Evolutionary conservation across 1,284 basidiomycete genomes (phyloP).

Genomic region (Moniliophthora roreri): DNA sequence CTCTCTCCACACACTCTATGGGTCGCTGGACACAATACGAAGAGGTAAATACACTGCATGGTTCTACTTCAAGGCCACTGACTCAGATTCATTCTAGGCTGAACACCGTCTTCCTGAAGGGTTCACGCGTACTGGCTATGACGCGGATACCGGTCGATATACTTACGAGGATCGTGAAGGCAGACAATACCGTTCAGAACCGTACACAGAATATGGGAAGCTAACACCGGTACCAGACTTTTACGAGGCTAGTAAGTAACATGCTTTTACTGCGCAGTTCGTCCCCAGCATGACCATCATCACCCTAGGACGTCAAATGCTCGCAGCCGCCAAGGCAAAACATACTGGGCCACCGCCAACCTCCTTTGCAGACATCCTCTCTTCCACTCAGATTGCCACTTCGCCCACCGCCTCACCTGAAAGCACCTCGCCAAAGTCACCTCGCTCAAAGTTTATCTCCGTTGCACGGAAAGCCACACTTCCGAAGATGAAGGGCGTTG

Average conservation of each 20-base stretch:
- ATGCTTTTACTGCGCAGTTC: not conserved
- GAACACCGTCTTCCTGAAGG: slow-evolving; percentile 2
- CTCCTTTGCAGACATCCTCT: no score
- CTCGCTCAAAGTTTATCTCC: slow-evolving; percentile 4
- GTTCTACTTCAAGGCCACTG: no score
- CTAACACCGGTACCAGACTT: slow-evolving; percentile 3
- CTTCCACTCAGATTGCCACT: not conserved
- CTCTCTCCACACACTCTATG: no score
- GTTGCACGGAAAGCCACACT: slow-evolving; percentile 12
- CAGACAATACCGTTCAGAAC: not conserved
- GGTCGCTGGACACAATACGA: no score
- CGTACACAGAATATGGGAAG: slow-evolving; percentile 5
- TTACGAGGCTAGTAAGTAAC: not conserved
- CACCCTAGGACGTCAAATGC: not conserved
- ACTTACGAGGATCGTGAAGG: slow-evolving; percentile 6
- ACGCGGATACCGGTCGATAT: slow-evolving; percentile 7
- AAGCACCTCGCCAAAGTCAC: not conserved
- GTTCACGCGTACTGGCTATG: slow-evolving; percentile 6
- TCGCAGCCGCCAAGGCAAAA: no score
- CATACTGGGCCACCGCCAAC: no score
- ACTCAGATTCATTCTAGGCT: no score
- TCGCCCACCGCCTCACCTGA: no score
- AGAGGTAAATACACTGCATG: no score
- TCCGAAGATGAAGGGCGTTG: slow-evolving; percentile 15
- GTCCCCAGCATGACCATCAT: not conserved